A percentile compares a stretch with the other conserved stretches of the same genome.
phyloP scores from a whole-genome alignment of 768 basidiomycete genomes.

The Pleurotus platypus region DNA sequence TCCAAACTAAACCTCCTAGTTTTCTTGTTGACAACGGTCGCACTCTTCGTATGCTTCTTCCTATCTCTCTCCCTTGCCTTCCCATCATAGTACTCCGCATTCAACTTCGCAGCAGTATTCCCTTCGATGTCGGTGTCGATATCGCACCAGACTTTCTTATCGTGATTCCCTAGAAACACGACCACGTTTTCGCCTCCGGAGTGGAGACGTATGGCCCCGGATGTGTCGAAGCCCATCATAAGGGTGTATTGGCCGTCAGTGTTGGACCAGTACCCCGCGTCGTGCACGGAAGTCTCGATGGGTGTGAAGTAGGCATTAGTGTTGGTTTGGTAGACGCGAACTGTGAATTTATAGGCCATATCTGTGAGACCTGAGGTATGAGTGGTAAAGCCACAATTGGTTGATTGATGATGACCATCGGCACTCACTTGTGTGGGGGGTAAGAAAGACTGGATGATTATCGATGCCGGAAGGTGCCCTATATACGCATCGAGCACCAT shows the following conservation, averaged over 20 bases:
- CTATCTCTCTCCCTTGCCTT: neutral
- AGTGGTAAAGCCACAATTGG: too few relatives aligned
- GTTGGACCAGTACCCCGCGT: neutral
- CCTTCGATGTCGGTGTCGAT: neutral
- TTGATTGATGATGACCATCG: too few relatives aligned
- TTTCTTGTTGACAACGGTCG: neutral
- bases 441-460: too few relatives aligned
- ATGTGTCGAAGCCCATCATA: neutral
- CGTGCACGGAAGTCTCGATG: neutral
- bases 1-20: conserved; percentile 2
- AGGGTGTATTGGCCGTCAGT: neutral
- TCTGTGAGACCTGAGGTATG: too few relatives aligned
- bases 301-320: conserved; percentile 1
- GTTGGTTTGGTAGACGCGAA: conserved; percentile 2
- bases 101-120: neutral
- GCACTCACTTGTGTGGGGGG: too few relatives aligned
- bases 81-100: neutral
- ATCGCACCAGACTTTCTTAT: neutral
- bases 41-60: neutral
- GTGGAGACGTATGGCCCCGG: neutral
- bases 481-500: too few relatives aligned
- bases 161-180: neutral
- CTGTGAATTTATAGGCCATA: neutral
- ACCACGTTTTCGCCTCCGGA: neutral
- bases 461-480: too few relatives aligned